Evolutionary conservation across 345 rosid genomes (phyloP), one percentile per base, ranked within the genome.

Genomic region (Murraya koenigii): DNA sequence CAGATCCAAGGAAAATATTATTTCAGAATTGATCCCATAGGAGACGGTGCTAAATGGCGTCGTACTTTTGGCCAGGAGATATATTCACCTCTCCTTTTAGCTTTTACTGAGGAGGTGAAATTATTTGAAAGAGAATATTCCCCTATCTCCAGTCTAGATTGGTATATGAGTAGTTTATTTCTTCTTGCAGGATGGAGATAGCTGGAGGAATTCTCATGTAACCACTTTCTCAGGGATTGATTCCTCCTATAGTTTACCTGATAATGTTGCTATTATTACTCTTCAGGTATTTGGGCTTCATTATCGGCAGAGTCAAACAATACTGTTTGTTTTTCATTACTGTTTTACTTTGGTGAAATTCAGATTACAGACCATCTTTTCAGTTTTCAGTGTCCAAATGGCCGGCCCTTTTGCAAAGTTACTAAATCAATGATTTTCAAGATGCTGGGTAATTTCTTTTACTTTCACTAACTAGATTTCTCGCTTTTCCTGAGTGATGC

Each of bases 1-100:
- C 90, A 95, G 98, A 80, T 93, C 80, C 97, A 90, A 87, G 98
- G 98, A 79, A 95, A 95, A 79, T 93, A 92, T 75, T 95, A 93
- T 81, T 93, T 81, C 84, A 86, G 93, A 87, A 87, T 93, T 72
- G 98, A 95, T 70, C 88, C 88, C n/a, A 70, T 89, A 19, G 98
- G 98, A 80, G 90, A 89, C 79, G 98, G 98, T 82, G 95, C 98
- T 44, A 92, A 90, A 81, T 95, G 98, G 98, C 95, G 98, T 69
- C 90, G 95, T 71, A 77, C 95, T 69, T 89, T 90, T 76, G 95
- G 98, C 66, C 97, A 95, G 83, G 97, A 95, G 86, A 90, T 95
- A 86, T 95, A 93, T 88, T 95, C 98, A 14, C 98, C 98, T 11
- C 90, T 93, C 71, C 82, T 95, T 68, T 84, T 95, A 79, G 98